phyloP scores from a whole-genome alignment of 2,329 filamentous ascomycete genomes.

The Diplodia corticola region DNA sequence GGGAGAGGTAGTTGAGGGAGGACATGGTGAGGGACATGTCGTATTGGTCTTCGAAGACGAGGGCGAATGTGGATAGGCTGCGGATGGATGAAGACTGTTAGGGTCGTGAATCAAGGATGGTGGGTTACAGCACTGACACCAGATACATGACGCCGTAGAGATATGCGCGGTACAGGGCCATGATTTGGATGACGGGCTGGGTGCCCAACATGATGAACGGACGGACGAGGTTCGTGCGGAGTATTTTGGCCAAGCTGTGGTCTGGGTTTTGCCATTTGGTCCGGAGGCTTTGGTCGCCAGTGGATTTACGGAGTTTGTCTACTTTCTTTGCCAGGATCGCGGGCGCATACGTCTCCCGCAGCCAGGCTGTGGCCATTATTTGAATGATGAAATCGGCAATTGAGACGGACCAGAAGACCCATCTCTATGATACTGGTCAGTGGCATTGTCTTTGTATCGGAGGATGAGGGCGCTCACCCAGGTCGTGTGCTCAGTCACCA shows the following conservation, averaged over 20 bases:
- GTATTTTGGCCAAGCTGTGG: constrained; percentile 58
- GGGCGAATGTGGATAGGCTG: constrained; percentile 58
- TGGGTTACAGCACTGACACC: constrained; percentile 38
- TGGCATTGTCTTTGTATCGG: constrained; percentile 50
- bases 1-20: constrained; percentile 68
- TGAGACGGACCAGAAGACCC: constrained; percentile 69
- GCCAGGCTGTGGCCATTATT: constrained; percentile 59
- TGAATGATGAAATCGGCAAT: constrained; percentile 63
- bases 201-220: constrained; percentile 70
- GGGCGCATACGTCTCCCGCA: constrained; percentile 56
- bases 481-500: constrained; percentile 67
- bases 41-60: constrained; percentile 56
- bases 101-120: too few species aligned
- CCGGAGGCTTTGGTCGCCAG: constrained; percentile 54
- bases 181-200: constrained; percentile 71
- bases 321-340: constrained; percentile 56
- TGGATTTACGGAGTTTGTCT: constrained; percentile 55
- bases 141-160: constrained; percentile 65
- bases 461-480: constrained; percentile 45
- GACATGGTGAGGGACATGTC: constrained; percentile 56
- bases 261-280: constrained; percentile 65
- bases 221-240: constrained; percentile 69
- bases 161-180: constrained; percentile 67
- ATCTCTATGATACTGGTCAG: constrained; percentile 68
- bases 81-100: too few species aligned